Evolutionary conservation across 371 early-diverging fungal species (phyloP), one percentile per base, ranked within the genome.

Genomic region (Apophysomyces ossiformis): DNA sequence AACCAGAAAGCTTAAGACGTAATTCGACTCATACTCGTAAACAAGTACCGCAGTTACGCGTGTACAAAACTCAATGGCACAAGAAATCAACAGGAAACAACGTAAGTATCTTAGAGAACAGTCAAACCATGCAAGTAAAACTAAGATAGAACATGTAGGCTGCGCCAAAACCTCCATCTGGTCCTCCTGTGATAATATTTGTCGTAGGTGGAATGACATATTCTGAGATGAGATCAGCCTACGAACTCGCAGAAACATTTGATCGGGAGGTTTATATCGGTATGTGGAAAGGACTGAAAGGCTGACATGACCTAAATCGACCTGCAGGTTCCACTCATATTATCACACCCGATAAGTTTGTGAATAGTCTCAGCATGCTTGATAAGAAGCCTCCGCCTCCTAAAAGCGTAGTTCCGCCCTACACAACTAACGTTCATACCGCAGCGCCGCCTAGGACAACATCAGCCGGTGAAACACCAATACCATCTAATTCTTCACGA

Each of bases 121-220:
- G 18, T 16, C 4, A 37, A 7, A 6, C 1, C 5, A 37, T 65
- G 18, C 15, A 21, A 37, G 56, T 50, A 36, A 46, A 57, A 37
- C 35, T 39, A 37, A 37, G 47, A 21, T 37, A 69, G 39, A 38
- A 7, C 57, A 21, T 32, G 9, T 71, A 78, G 78, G 80, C 80
- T 61, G 72, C 67, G 7, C 71, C 78, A 8, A 83, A 81, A 69
- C 84, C 81, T 32, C 76, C 84, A 58, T 79, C 79, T 1, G 84
- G 84, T 1, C 84, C 84, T 37, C 81, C 84, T 58, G 62, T 83
- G n/a, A 81, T 79, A 43, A 79, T 98, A 7, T 99, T 96, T 70
- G 83, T 96, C 50, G 89, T 94, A 12, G 98, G 99, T 32, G 99
- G 98, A 13, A 77, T 95, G 58, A 95, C 99, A 6, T 92, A 92